A percentile compares a stretch with the other conserved stretches of the same genome.
phyloP scores from a whole-genome alignment of 78 protist genomes.

The Dictyostelium intermedium region DNA sequence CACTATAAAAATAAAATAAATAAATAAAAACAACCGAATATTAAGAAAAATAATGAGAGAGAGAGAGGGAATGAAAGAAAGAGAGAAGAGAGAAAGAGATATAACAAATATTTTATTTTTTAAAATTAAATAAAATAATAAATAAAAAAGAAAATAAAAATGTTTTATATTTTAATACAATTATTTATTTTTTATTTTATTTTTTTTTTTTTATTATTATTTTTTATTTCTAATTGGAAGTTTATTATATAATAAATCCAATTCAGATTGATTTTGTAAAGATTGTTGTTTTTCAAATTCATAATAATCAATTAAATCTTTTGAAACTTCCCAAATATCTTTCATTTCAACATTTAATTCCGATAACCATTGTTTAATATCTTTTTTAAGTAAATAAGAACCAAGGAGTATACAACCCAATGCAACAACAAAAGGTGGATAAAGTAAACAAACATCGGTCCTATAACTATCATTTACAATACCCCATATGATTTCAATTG shows the following conservation, averaged over 20 bases:
- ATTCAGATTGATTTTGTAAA: neutral
- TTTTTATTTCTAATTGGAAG: constrained; percentile 45
- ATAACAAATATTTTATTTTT: too few species aligned
- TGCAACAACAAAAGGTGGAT: constrained; percentile 80
- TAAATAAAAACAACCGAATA: neutral
- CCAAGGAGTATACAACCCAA: constrained; percentile 75
- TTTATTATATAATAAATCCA: constrained; percentile 5
- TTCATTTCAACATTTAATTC: constrained; percentile 81
- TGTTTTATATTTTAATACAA: neutral
- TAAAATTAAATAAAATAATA: neutral
- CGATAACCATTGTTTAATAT: constrained; percentile 74
- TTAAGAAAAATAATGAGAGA: too few species aligned
- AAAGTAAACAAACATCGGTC: constrained; percentile 69
- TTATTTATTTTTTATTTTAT: neutral
- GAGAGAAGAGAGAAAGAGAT: too few species aligned
- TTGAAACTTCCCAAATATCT: constrained; percentile 78
- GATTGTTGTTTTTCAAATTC: constrained; percentile 50
- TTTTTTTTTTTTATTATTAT: neutral
- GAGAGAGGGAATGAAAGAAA: too few species aligned
- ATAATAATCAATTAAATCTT: constrained; percentile 63
- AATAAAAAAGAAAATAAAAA: neutral
- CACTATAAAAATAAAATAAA: neutral
- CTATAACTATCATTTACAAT: constrained; percentile 82
- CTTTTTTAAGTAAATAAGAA: constrained; percentile 26
- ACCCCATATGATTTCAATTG: constrained; percentile 62